Evolutionary conservation across 1,284 basidiomycete species (phyloP), one percentile per base, ranked within the genome.

Genomic region (Malassezia sp.): DNA sequence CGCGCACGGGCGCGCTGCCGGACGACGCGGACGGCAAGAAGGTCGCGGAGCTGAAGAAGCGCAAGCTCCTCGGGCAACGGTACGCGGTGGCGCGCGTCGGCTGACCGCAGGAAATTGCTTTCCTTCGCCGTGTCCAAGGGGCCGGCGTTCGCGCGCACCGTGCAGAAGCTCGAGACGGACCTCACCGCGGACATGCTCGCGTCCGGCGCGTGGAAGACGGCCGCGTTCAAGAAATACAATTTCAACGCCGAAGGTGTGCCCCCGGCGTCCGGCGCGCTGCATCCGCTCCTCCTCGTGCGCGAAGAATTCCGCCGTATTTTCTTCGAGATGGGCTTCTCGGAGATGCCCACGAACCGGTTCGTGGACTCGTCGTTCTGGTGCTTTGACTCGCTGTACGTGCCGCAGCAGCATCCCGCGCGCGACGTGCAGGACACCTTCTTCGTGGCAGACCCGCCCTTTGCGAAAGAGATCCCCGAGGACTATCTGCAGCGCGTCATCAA

Each of bases 281-380:
- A 97, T 72, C 93, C 91, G 5, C 77, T 99, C 23, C 79, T 97
- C 58, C 97, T 97, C 75, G 93, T 99, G 27, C 79, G 93, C 44
- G 91, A 97, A 72, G 93, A 99, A 73, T 89, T 99, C 72, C 79
- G 90, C 42, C 85, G 85, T 70, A 96, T 97, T 67, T 99, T 99
- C 78, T 80, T 99, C 61, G 93, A 99, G 72, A 96, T 97, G 88
- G 93, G 93, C 86, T 99, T 97, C 74, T 83, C 88, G 47, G 93
- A 99, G 74, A 99, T 99, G 93, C 89, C 91, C 5, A 96, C 93
- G n/a, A 82, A 84, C 52, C 82, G 84, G 50, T 99, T 90, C 71
- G 89, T 99, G 50, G 93, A 99, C 73, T 93, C 88, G 21, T 84
- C 84, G 27, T 99, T 97, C 79, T 99, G 93, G 93, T 95, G 91